phyloP scores from a whole-genome alignment of 139 green algal species.

The Dunaliella sp. region DNA sequence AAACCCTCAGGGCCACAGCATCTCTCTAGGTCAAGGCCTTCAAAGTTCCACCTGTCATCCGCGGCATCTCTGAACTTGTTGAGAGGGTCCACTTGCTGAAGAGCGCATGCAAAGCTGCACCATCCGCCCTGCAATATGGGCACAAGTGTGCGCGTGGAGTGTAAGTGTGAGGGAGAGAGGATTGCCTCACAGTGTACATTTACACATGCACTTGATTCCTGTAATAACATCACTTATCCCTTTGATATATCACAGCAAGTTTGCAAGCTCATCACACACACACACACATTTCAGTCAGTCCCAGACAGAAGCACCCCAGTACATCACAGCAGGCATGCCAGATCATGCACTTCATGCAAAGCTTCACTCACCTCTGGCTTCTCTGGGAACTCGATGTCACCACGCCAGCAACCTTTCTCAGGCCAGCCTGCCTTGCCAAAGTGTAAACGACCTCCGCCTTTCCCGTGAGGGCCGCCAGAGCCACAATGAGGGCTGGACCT shows the following conservation, averaged over 20 bases:
- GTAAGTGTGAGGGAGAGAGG: too few relatives aligned
- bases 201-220: too few relatives aligned
- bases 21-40: conserved; percentile 45
- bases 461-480: not conserved
- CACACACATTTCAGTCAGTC: too few relatives aligned
- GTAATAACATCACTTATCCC: too few relatives aligned
- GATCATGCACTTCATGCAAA: too few relatives aligned
- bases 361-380: not conserved
- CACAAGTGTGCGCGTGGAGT: too few relatives aligned
- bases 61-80: conserved; percentile 46
- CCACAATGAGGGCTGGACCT: conserved; percentile 29
- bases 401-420: conserved; percentile 52
- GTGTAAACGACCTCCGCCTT: conserved; percentile 59
- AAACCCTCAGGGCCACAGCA: conserved; percentile 49
- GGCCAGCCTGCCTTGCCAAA: conserved; percentile 74
- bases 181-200: too few relatives aligned
- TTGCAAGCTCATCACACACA: too few relatives aligned
- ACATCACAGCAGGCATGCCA: too few relatives aligned
- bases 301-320: too few relatives aligned
- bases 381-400: conserved; percentile 46
- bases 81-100: conserved; percentile 46
- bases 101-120: conserved; percentile 54
- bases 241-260: too few relatives aligned
- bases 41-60: conserved; percentile 50
- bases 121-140: not conserved